Evolutionary conservation across 208 protist species (phyloP).

Genomic region (Acanthamoeba divionensis): DNA sequence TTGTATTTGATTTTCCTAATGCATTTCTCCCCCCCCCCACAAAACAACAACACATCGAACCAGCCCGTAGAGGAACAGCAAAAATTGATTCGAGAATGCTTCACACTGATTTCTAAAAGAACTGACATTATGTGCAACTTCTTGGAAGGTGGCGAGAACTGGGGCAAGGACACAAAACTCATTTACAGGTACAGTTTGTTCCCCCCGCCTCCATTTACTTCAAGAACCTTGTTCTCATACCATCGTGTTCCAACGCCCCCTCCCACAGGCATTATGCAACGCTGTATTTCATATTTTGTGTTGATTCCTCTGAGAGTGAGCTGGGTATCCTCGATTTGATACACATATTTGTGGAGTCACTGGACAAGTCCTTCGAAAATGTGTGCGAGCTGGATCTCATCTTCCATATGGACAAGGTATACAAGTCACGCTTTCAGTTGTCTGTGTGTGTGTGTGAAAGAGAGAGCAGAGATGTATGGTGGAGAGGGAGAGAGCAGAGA

Average conservation of each 20-base stretch:
- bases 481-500: no score
- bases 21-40: not conserved
- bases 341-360: conserved; percentile 95
- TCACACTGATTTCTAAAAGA: conserved; percentile 88
- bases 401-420: conserved; percentile 95
- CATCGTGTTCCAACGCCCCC: not conserved
- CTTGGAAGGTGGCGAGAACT: conserved; percentile 82
- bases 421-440: not conserved
- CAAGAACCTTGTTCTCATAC: not conserved
- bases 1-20: not conserved
- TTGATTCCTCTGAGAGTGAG: conserved; percentile 94
- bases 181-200: no score
- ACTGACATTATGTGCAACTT: conserved; percentile 95
- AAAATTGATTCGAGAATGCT: conserved; percentile 88
- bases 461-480: not conserved
- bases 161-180: conserved; percentile 91
- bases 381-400: conserved; percentile 98
- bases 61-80: conserved; percentile 80
- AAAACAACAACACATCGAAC: not conserved
- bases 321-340: conserved; percentile 96
- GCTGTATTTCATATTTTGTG: conserved; percentile 96
- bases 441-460: no score
- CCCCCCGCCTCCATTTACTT: not conserved
- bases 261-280: conserved; percentile 96
- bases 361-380: conserved; percentile 96